A percentile compares a stretch with the other conserved stretches of the same genome.
Conservation (phyloP, 169 alveolate species). For the Eimeria falciformis region DNA sequence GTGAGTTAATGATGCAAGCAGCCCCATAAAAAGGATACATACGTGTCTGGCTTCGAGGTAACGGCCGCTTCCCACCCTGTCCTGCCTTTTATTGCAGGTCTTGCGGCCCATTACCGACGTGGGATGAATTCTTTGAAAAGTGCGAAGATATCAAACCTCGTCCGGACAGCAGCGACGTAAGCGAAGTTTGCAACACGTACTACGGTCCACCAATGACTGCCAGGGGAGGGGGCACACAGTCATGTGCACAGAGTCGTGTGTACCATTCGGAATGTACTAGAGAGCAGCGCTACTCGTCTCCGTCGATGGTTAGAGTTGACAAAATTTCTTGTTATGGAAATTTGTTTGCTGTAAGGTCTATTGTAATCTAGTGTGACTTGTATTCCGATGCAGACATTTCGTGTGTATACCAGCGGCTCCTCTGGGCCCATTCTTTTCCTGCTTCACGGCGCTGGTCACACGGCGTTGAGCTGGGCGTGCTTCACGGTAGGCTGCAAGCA, state of each 20-base stretch:
- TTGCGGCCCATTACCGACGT: slow-evolving; percentile 68
- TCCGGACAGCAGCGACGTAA: slow-evolving; percentile 49
- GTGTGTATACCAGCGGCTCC: slow-evolving; percentile 73
- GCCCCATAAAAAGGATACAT: neutral
- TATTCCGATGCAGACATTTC: slow-evolving; percentile 49
- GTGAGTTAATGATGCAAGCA: slow-evolving; percentile 44
- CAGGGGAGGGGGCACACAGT: no score
- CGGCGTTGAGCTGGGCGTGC: slow-evolving; percentile 75
- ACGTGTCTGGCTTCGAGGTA: no score
- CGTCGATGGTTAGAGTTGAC: no score
- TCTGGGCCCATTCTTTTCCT: slow-evolving; percentile 72
- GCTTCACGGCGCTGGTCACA: slow-evolving; percentile 76
- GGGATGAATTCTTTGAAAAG: slow-evolving; percentile 63
- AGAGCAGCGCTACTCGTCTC: no score
- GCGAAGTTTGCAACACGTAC: neutral
- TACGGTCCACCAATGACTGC: no score
- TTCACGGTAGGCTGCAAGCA: slow-evolving; percentile 47
- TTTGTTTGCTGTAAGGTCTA: neutral
- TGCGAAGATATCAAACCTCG: slow-evolving; percentile 48
- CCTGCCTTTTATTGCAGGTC: slow-evolving; percentile 22
- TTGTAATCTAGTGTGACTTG: neutral
- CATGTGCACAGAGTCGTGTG: no score
- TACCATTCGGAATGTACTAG: no score
- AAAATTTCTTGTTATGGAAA: neutral
- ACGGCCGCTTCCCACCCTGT: no score